Percentiles rank a stretch among this genome's conserved stretches.
phyloP scores from a whole-genome alignment of 2,329 filamentous ascomycete genomes.

The Xylaria sp. region DNA sequence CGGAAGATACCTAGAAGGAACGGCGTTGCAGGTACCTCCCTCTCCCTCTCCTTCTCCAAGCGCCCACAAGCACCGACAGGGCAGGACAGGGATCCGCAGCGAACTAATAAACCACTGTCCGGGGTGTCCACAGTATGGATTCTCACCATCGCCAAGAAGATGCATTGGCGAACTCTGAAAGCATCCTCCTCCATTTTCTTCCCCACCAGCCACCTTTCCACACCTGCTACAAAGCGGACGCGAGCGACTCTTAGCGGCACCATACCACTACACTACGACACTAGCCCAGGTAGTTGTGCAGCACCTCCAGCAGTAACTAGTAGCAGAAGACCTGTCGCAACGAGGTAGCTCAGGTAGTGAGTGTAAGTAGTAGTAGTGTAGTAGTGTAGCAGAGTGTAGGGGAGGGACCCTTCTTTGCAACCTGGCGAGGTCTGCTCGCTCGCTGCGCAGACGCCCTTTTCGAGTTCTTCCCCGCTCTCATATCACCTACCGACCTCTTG shows the following conservation, averaged over 20 bases:
- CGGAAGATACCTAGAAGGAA: neutral
- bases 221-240: constrained; percentile 30
- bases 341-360: neutral
- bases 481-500: constrained; percentile 29
- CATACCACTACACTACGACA: constrained; percentile 1
- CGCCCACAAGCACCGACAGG: constrained; percentile 13
- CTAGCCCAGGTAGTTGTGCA: neutral
- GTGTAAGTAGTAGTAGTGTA: neutral
- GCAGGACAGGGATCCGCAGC: constrained; percentile 24
- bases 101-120: constrained; percentile 25
- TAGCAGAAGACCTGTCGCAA: constrained; percentile 18
- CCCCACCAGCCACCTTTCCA: constrained; percentile 38
- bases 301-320: neutral
- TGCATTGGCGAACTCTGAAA: constrained; percentile 37
- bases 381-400: neutral
- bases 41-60: constrained; percentile 9
- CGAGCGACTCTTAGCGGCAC: constrained; percentile 33
- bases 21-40: constrained; percentile 3
- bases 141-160: constrained; percentile 6
- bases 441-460: constrained; percentile 24
- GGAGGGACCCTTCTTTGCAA: constrained; percentile 25
- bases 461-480: constrained; percentile 38
- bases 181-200: constrained; percentile 24
- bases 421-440: constrained; percentile 1
- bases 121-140: constrained; percentile 34